Base-by-base conservation (phyloP, 805 yeast species). In the Yamadazyma nakazawae region DNA sequence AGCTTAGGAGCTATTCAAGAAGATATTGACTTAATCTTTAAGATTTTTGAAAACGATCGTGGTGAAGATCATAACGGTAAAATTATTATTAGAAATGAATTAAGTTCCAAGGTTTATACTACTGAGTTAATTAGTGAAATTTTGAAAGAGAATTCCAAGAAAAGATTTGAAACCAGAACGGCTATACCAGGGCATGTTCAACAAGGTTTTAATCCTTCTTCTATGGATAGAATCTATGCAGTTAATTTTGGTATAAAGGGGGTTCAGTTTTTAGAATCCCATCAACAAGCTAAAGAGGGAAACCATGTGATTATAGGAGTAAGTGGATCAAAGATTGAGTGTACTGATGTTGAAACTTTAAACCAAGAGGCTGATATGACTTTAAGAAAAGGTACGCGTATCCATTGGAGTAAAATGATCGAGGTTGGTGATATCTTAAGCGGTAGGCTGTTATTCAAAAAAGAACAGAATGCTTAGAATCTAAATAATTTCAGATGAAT, bases 141-240 rank as follows among this genome's bases (percentile, higher is more conserved):
- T 47, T 76, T 84, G 51, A 75, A 77, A 48, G 84, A 80, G 54
- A 82, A 81, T 50, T 78, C 83, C 25, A 68, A 76, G 17, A 84
- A 85, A 30, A 74, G 80, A 56, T 87, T 84, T 54, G 92, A 86
- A 56, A 81, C 88, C 18, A 82, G 84, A 63, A 81, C 91, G 6
- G 94, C 94, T 11, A 75, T 84, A 46, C 95, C 95, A 19, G 94
- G 95, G 18, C 95, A 86, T 61, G 91, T 86, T 28, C 94, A 87
- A 68, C 95, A 87, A 63, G 95, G 95, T 60, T 83, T 82, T 43
- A 68, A 80, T 26, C 94, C 95, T 47, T 78, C 88, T 0, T 78
- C 91, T 28, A 83, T 84, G 63, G 95, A 87, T 63, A 74, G 95
- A 68, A 81, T 85, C 1, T 74, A 82, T 57, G 91, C 88, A 6